A percentile compares a stretch with the other conserved stretches of the same genome.
phyloP scores from a whole-genome alignment of 148 eudicot species.

The Rhododendron kiyosumense region DNA sequence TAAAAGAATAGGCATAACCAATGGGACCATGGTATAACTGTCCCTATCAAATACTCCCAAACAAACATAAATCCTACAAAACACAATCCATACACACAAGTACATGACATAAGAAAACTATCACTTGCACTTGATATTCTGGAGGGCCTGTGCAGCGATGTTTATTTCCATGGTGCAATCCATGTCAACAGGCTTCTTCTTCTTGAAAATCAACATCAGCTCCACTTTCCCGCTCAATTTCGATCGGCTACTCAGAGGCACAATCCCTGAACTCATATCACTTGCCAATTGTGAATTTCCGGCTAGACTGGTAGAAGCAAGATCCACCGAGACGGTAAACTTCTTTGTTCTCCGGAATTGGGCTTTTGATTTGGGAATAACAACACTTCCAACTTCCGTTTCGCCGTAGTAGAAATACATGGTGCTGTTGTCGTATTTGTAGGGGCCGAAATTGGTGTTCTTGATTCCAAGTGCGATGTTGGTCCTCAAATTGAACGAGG shows the following conservation, averaged over 20 bases:
- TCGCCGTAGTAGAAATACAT: slow-evolving; percentile 9
- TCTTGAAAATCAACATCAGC: not conserved
- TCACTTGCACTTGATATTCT: not conserved
- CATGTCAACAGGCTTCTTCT: not conserved
- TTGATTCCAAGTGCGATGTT: slow-evolving; percentile 11
- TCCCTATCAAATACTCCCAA: not conserved
- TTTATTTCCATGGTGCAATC: not conserved
- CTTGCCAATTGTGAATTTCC: not conserved
- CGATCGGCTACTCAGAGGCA: not conserved
- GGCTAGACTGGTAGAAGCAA: not conserved
- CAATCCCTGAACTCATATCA: not conserved
- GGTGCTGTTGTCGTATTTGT: not conserved
- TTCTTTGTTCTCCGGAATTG: slow-evolving; percentile 6
- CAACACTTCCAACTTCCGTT: not conserved
- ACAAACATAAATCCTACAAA: not conserved
- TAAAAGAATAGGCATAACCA: not conserved
- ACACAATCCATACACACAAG: not conserved
- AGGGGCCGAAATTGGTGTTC: slow-evolving; percentile 13
- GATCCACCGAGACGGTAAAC: not conserved
- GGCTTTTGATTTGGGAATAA: not conserved
- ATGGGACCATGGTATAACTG: not conserved
- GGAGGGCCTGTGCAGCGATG: not conserved
- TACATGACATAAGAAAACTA: not conserved
- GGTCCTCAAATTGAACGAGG: slow-evolving; percentile 1
- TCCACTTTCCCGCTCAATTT: not conserved